Evolutionary conservation across 805 yeast genomes (phyloP), one percentile per base, ranked within the genome.

Genomic region (Candida ipomoeae): DNA sequence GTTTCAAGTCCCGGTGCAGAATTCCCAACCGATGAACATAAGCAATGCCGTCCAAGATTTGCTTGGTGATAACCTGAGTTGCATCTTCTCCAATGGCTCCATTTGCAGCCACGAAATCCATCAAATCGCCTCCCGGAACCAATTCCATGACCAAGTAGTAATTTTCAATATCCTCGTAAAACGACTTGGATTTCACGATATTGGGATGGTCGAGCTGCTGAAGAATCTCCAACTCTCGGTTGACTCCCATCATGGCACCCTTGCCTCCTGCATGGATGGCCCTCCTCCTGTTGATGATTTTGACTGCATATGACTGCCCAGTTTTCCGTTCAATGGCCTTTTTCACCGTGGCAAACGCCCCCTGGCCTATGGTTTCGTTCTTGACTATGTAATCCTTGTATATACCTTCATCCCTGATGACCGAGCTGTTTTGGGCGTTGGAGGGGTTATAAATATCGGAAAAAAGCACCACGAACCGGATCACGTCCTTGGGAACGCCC

Each of bases 331-430:
- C 94, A 1, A 91, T 82, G 4, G 95, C 97, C 63, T 89, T 89
- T 57, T 89, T 85, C 29, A 94, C 99, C 1, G 91, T 87, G 5
- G 98, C 98, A 77, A 92, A 92, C 8, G 98, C 98, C n/a, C 99
- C 99, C 60, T 89, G 94, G 0, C 99, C 99, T 1, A 92, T 87
- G 14, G 88, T 84, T 61, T 87, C 96, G 63, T 85, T 88, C 52
- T 85, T 80, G 18, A 92, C 81, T 13, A 88, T 85, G 66, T 84
- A 94, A 60, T 85, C 82, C 51, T 79, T 80, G 59, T 77, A 75
- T 10, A 88, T 82, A 1, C 91, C 90, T 32, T 79, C 73, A 48
- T 73, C 74, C 51, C 58, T 67, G 45, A 49, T 76, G 54, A 51
- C 78, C 60, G 62, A 57, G 48, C 52, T 57, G 46, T 61, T 59